Conservation (phyloP, 2,329 filamentous ascomycete genomes). For the Diplocarpon rosae region DNA sequence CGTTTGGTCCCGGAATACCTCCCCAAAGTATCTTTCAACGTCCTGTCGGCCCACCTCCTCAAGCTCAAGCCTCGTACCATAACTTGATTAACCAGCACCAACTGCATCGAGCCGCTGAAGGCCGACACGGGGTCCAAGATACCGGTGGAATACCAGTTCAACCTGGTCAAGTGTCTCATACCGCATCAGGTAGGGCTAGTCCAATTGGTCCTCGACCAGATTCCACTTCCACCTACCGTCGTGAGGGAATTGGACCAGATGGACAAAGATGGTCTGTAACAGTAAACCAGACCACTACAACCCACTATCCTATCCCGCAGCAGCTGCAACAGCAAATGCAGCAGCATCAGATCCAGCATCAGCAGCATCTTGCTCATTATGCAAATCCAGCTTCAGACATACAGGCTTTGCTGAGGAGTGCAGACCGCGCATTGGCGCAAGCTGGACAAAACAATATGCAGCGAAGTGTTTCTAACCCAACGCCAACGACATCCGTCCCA, state of each 20-base stretch:
- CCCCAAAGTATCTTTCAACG: conserved; percentile 12
- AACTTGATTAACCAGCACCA: conserved; percentile 23
- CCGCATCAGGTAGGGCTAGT: conserved; percentile 20
- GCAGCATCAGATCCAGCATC: conserved; percentile 9
- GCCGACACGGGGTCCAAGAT: conserved; percentile 18
- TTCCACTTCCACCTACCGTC: conserved; percentile 33
- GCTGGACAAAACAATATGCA: conserved; percentile 14
- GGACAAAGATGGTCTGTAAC: conserved; percentile 42
- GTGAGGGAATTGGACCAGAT: conserved; percentile 39
- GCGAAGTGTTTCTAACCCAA: conserved; percentile 16
- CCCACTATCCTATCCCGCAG: conserved; percentile 3
- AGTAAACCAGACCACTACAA: conserved; percentile 34
- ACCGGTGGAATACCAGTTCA: conserved; percentile 5
- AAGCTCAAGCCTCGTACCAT: conserved; percentile 12
- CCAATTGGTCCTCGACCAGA: conserved; percentile 27
- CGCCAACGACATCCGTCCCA: conserved; percentile 4
- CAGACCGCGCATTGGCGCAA: conserved; percentile 18
- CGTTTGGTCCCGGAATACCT: conserved; percentile 3
- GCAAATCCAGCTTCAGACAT: conserved; percentile 19
- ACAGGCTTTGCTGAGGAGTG: conserved; percentile 19
- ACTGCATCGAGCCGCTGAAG: conserved; percentile 19
- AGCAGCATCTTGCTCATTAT: conserved; percentile 3
- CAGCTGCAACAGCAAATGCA: conserved; percentile 16
- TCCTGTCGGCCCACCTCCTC: conserved; percentile 11
- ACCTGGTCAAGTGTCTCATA: conserved; percentile 17